Base-by-base conservation (phyloP, 148 eudicot species). In the Nepenthes mirabilis region DNA sequence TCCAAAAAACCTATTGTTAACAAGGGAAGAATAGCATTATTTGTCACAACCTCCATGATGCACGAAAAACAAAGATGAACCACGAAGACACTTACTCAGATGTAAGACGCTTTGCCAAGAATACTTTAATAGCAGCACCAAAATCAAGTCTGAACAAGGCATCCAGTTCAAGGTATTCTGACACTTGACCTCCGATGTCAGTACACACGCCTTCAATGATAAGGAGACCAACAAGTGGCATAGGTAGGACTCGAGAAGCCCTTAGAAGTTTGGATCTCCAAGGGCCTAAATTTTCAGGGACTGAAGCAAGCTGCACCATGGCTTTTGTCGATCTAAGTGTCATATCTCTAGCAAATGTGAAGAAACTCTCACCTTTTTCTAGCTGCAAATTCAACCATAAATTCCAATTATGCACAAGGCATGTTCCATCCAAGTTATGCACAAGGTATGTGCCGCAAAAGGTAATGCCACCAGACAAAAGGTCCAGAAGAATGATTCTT, bases 211-310 rank as follows among this genome's bases (percentile, higher is more conserved):
- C 70, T 60, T 85, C 89, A 50, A 93, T 93, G 14, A 93, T 77
- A 51, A 93, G 63, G 66, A 93, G 86, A 51, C 99, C 96, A 70
- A 93, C 82, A 71, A 88, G 96, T 57, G 99, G 99, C 96, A 93
- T 93, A 47, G 99, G 99, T 37, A 93, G 71, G 57, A 79, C 85
- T 55, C 99, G 94, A 49, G 99, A 88, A 48, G 91, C 99, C 95
- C 95, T 79, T 36, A 86, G 64, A 68, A 93, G 96, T 74, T 93
- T 93, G 61, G 99, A 86, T 75, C 82, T 84, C 99, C 85, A 93
- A 65, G 95, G 95, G 68, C 80, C 91, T 57, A 82, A 82, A 58
- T 84, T 81, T 74, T 85, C 91, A 43, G 89, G 80, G 61, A 74
- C 66, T 57, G 73, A 58, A 63, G 78, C 50, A 40, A 82, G 72